These are phyloP conservation scores for Corchorus capsularis DNA, from an alignment of 345 rosid genomes.

Conservation along the genomic window DNA sequence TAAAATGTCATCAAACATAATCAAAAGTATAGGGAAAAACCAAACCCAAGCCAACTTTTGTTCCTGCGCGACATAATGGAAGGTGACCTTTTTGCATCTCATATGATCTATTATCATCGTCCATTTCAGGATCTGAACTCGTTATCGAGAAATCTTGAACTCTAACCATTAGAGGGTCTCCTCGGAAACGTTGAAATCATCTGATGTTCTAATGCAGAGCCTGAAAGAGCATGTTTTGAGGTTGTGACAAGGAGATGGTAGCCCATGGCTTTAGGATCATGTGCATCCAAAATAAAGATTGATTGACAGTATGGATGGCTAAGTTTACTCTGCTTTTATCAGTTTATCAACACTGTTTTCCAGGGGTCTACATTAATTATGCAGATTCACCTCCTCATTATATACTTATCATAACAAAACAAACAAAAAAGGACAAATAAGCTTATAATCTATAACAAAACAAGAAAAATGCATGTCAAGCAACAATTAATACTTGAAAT, in stretches of 20 bases:
- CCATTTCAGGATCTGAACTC: too few species aligned
- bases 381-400: slow-evolving; percentile 3
- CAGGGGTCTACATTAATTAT: not conserved
- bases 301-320: not conserved
- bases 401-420: not conserved
- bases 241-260: not conserved
- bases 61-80: not conserved
- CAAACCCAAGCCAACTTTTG: not conserved
- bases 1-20: not conserved
- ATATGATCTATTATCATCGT: too few species aligned
- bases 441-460: not conserved
- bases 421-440: not conserved
- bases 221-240: not conserved
- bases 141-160: too few species aligned
- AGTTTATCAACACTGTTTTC: not conserved
- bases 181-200: too few species aligned
- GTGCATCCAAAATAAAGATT: not conserved
- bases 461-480: not conserved
- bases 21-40: not conserved
- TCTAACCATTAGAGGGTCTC: too few species aligned
- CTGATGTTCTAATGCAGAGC: not conserved
- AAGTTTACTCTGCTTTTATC: not conserved
- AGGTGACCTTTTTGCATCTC: too few species aligned
- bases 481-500: not conserved
- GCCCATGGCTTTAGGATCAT: not conserved